Evolutionary conservation across 2,329 filamentous ascomycete species (phyloP), one percentile per base, ranked within the genome.

Genomic region (Sporothrix curviconia): DNA sequence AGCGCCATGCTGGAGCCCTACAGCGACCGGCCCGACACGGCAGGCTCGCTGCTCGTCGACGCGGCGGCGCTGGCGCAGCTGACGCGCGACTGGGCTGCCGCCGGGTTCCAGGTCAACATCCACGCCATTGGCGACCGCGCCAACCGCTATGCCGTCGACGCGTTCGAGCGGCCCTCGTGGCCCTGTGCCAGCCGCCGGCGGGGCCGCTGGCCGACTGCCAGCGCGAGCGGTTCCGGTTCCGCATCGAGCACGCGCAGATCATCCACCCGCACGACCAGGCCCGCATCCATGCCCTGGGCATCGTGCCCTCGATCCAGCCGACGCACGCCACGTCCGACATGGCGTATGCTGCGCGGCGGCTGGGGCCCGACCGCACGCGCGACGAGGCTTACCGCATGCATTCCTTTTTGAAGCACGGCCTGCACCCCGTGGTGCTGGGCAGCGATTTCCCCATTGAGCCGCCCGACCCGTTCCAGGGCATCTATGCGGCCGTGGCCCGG

Each of bases 381-480:
- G 64, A 71, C 14, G 80, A 82, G 59, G 85, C 85, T 1, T 89
- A 89, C 68, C 77, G 84, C 22, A 87, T 89, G 85, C 73, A 74
- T 11, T 83, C 81, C 0, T 69, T 88, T 1, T 74, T 86, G 1
- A 73, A 34, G 78, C 24, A 52, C 8, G 53, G 39, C 17, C 22
- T 42, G 15, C 57, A 54, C 43, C 57, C 24, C 14, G 32, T 52
- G 15, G 70, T 87, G 1, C 74, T 89, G 1, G 86, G 86, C 2
- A 86, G 83, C 50, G 86, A 89, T 64, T 89, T 89, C 63, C 86
- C 86, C 37, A 85, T 89, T 7, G 85, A 89, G 66, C 85, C 85
- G 2, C 79, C 84, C 0, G 79, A 82, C 63, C 82, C 85, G 2
- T 85, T 87, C 61, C 78, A 84, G 56, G 86, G 85, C 17, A 82